Conservation (phyloP, 2,329 filamentous ascomycete species). For the Cladobotryum mycophilum region DNA sequence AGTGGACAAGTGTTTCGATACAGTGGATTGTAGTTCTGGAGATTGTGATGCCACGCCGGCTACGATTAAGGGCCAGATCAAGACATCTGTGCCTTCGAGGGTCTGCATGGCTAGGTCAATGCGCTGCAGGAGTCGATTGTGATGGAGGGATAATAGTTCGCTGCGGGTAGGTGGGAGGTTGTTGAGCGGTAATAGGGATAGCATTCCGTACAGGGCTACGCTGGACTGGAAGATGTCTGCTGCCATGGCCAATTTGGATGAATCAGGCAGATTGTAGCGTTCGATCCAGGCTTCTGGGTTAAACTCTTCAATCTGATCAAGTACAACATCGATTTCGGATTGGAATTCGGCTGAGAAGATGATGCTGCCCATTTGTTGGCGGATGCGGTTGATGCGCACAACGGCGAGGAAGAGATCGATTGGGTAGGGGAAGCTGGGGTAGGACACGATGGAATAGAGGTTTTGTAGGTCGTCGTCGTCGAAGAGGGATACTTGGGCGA, state of each 20-base stretch:
- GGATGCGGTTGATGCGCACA: neutral
- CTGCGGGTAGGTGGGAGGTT: neutral
- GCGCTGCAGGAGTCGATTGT: neutral
- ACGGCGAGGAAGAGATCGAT: neutral
- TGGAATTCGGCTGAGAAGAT: neutral
- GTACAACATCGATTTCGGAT: neutral
- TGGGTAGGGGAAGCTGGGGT: neutral
- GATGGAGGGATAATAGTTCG: neutral
- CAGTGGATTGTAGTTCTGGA: neutral
- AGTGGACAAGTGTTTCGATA: neutral
- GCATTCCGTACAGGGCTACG: neutral
- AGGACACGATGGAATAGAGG: neutral
- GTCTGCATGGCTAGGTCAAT: neutral
- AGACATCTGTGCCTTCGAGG: neutral
- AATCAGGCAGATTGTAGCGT: neutral
- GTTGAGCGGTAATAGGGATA: neutral
- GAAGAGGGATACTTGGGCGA: neutral
- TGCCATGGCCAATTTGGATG: neutral
- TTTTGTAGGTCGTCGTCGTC: neutral
- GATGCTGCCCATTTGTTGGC: neutral
- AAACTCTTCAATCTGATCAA: neutral
- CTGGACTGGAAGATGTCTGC: neutral
- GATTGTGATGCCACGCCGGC: neutral
- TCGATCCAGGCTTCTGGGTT: neutral
- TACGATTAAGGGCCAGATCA: slow-evolving; percentile 1